Base-by-base conservation (phyloP, 371 early-diverging fungal genomes). In the Catenaria anguillulae region DNA sequence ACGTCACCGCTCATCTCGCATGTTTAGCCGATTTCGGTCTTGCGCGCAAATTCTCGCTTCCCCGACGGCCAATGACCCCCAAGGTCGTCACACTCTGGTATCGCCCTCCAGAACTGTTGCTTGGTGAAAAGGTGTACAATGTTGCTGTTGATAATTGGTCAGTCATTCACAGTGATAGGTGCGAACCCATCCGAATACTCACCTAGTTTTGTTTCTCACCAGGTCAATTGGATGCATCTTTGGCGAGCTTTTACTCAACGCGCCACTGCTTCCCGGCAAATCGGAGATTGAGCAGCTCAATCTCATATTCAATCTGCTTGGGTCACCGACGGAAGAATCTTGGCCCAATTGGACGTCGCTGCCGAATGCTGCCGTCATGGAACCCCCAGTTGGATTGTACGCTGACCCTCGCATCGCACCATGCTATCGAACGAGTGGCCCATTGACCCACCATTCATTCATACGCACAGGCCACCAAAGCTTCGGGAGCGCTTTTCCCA, bases 61-160 rank as follows among this genome's bases (percentile, higher is more conserved):
- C 88, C 2, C 60, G 70, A 0, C 73, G 80, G 54, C 82, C 89
- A 19, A 86, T 90, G 89, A 91, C 92, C 13, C 92, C 90, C 0
- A 82, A 87, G 60, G 97, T 98, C 8, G 92, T 94, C 3, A 98
- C 99, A 12, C 71, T 95, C 13, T 95, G 95, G 95, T 94, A 96
- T 67, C 81, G 97, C 59, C 79, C 96, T 8, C 97, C 97, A 0
- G 96, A 95, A 72, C 72, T 96, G 0, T 72, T 96, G 0, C 75
- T 88, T 67, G 95, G 94, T 5, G 79, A 79, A 48, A 71, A 77
- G 1, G 75, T 78, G 43, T 95, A 96, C 73, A 79, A 86, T 10
- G 78, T 78, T 4, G 84, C 92, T 4, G 80, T 94, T 4, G 96
- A 97, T 72, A 79, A 93, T 69, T 97, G 98, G 97, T 85, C 69